Percentiles rank a stretch among this genome's conserved stretches.
Conservation (phyloP, 2,329 filamentous ascomycete species). For the Aotearoamyces nothofagi region DNA sequence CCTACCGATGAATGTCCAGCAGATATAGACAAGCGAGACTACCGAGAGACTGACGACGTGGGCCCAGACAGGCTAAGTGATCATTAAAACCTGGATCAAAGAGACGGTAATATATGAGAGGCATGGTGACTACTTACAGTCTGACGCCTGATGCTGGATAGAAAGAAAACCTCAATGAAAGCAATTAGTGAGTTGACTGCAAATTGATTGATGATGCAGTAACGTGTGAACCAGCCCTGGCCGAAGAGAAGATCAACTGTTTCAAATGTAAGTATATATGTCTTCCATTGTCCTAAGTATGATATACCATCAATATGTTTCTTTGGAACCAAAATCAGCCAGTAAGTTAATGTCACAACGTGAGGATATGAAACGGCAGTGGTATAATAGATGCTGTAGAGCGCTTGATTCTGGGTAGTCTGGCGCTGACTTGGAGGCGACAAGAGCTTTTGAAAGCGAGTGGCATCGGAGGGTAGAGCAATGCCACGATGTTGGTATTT, state of each 20-base stretch:
- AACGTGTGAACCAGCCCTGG: constrained; percentile 10
- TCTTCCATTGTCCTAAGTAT: not conserved
- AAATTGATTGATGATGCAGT: constrained; percentile 15
- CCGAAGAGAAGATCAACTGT: constrained; percentile 11
- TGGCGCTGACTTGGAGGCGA: constrained; percentile 12
- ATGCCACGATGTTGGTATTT: constrained; percentile 14
- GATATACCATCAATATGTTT: constrained; percentile 2
- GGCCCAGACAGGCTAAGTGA: constrained; percentile 11
- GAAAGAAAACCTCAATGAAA: constrained; percentile 17
- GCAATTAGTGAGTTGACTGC: constrained; percentile 15
- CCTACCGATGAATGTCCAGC: constrained; percentile 17
- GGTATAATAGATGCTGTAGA: constrained; percentile 20
- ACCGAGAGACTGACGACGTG: constrained; percentile 12
- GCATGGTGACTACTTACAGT: constrained; percentile 10
- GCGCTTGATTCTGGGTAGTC: constrained; percentile 11
- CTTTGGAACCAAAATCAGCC: constrained; percentile 15
- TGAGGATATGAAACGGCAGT: constrained; percentile 15
- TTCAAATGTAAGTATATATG: constrained; percentile 4
- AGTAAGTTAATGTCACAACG: constrained; percentile 16
- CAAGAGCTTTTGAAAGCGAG: constrained; percentile 10
- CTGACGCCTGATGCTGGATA: constrained; percentile 17
- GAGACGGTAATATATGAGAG: not conserved
- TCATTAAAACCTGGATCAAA: constrained; percentile 1
- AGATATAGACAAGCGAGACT: constrained; percentile 13
- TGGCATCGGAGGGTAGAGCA: constrained; percentile 5